Evolutionary conservation across 345 rosid genomes (phyloP), one percentile per base, ranked within the genome.

Genomic region (Cardamine occulta): DNA sequence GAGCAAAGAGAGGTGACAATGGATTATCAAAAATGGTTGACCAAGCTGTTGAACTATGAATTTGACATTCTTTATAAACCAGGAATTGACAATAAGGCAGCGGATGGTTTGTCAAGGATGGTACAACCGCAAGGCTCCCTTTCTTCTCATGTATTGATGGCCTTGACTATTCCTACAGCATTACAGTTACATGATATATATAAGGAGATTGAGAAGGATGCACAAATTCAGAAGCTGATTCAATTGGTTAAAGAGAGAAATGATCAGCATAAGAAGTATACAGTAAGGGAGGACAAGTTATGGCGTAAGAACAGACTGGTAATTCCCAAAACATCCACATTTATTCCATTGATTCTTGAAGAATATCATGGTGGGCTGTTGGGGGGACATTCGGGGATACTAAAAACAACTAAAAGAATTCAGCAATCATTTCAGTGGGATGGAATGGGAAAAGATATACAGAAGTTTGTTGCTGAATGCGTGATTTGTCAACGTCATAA

Each of bases 121-220:
- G 0, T 4, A 3, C 44, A 39, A 12, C 44, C 44, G 0, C 1
- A 11, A 0, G 15, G 44, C 0, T 39, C 15, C 1, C 3, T 39
- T 0, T 39, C 15, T 0, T 11, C 44, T 2, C 15, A 3, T 0
- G 4, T 39, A 1, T 39, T 42, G 2, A 42, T 42, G 47, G 17
- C 47, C 0, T 5, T 42, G 7, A 42, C 47, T 0, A 0, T 42
- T 0, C 7, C 47, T 0, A 1, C 47, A 13, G 7, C 1, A 0
- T 4, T 42, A 4, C 47, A 42, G 1, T 1, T 42, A 5, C 17
- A 42, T 0, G 47, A 14, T 2, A 13, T 42, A 13, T 14, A 42
- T 14, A 2, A 42, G 2, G 47, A 42, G 6, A 1, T 42, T 1
- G 17, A 42, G 1, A 14, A 42, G 4, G 7, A 42, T 42, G 47